A percentile compares a stretch with the other conserved stretches of the same genome.
phyloP scores from a whole-genome alignment of 331 rosid genomes.

The Malus hybrid region DNA sequence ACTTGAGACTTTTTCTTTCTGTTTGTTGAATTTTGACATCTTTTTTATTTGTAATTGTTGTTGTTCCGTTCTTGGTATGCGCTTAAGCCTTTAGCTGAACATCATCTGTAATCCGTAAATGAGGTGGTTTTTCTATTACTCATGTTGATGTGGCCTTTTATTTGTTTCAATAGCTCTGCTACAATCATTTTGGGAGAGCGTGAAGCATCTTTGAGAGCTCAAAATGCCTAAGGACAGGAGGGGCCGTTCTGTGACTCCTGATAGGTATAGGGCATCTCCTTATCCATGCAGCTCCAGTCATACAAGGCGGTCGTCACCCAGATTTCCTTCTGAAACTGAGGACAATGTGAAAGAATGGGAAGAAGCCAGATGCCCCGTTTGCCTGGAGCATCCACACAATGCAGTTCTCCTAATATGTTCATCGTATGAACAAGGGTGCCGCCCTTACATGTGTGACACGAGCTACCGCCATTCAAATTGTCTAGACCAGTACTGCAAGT shows the following conservation, averaged over 20 bases:
- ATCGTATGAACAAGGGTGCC: conserved; percentile 85
- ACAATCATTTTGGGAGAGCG: conserved; percentile 12
- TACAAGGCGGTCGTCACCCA: conserved; percentile 32
- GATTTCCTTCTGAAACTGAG: conserved; percentile 43
- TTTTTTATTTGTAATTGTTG: neutral
- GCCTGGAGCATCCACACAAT: conserved; percentile 99
- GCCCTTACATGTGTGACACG: conserved; percentile 97
- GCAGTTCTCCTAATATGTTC: conserved; percentile 92
- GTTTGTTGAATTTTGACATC: neutral
- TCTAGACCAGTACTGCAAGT: conserved; percentile 88
- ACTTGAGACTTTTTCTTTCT: too few species aligned
- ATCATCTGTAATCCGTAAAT: neutral
- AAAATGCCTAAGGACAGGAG: conserved; percentile 93
- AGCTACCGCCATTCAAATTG: conserved; percentile 98
- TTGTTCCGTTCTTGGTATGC: neutral
- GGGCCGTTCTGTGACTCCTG: conserved; percentile 71
- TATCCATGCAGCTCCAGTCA: conserved; percentile 73
- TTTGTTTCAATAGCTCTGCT: conserved; percentile 11
- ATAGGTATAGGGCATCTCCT: conserved; percentile 66
- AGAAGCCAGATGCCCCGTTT: conserved; percentile 90
- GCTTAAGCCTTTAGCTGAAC: neutral
- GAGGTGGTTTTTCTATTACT: conserved; percentile 3
- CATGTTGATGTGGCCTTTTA: conserved; percentile 16
- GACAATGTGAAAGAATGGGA: conserved; percentile 82
- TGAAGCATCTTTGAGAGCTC: conserved; percentile 12